A percentile compares a stretch with the other conserved stretches of the same genome.
phyloP scores from a whole-genome alignment of 495 filamentous ascomycete genomes.

The Mycothermus thermophilus region DNA sequence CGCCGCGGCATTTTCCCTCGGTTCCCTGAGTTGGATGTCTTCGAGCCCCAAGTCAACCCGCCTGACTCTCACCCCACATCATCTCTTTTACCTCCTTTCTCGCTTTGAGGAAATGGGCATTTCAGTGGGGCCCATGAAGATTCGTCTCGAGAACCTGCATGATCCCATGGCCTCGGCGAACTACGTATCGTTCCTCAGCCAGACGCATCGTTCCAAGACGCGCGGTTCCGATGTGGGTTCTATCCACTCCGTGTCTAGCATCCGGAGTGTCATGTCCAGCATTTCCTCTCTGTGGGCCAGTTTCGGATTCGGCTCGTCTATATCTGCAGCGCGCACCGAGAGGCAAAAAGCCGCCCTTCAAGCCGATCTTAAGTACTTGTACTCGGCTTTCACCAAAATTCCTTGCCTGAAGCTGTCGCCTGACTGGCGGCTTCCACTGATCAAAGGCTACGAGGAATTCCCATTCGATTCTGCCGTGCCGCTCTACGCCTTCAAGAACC shows the following conservation, averaged over 20 bases:
- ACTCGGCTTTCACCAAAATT: constrained; percentile 97
- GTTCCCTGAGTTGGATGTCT: constrained; percentile 70
- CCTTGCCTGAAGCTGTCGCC: constrained; percentile 78
- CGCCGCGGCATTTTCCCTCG: constrained; percentile 72
- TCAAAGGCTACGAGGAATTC: constrained; percentile 91
- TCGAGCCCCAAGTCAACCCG: constrained; percentile 76
- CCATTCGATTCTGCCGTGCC: constrained; percentile 98
- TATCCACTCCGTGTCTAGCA: constrained; percentile 88
- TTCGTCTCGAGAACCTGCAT: constrained; percentile 87
- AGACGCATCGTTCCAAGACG: constrained; percentile 59
- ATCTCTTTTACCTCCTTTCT: constrained; percentile 89
- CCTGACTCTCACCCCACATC: constrained; percentile 88
- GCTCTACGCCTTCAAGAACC: constrained; percentile 86
- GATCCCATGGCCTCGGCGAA: constrained; percentile 71
- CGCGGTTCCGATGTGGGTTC: constrained; percentile 74
- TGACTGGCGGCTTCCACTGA: constrained; percentile 76
- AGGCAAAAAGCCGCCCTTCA: constrained; percentile 74
- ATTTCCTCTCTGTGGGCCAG: constrained; percentile 88
- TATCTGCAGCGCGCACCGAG: constrained; percentile 63
- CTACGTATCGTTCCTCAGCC: constrained; percentile 90
- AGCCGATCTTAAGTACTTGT: constrained; percentile 84
- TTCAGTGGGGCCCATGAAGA: constrained; percentile 85
- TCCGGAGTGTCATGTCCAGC: constrained; percentile 92
- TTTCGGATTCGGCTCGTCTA: constrained; percentile 62
- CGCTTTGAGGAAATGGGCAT: constrained; percentile 88